Evolutionary conservation across 176 grass and related monocot species (phyloP).

Genomic region (Raddia distichophylla): DNA sequence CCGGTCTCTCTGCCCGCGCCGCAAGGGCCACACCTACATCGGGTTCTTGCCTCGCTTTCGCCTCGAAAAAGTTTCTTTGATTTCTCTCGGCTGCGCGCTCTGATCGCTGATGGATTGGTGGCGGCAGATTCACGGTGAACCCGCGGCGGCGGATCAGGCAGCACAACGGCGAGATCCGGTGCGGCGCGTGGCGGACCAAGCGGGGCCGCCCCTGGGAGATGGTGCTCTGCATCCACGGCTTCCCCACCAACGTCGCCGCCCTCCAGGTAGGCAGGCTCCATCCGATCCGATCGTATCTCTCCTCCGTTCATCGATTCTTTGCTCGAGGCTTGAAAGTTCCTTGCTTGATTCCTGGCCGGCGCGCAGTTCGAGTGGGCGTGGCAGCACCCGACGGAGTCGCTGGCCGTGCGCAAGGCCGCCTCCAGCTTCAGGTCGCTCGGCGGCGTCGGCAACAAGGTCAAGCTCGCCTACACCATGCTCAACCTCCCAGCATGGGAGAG

Average conservation of each 20-base stretch:
- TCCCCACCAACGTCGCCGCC: slow-evolving; percentile 81
- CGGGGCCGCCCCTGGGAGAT: slow-evolving; percentile 91
- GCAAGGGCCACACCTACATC: slow-evolving; percentile 79
- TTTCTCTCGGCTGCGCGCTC: background rate
- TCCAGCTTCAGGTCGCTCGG: slow-evolving; percentile 78
- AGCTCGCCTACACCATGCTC: slow-evolving; percentile 90
- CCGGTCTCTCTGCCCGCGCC: slow-evolving; percentile 68
- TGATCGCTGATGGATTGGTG: background rate
- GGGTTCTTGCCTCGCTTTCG: slow-evolving; percentile 44
- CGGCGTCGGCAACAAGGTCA: slow-evolving; percentile 85
- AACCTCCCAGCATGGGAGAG: slow-evolving; percentile 85
- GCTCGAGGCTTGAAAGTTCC: background rate
- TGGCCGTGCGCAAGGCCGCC: slow-evolving; percentile 85
- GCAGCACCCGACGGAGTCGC: slow-evolving; percentile 84
- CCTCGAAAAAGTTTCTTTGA: background rate
- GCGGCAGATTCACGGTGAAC: slow-evolving; percentile 79
- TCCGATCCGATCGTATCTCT: background rate
- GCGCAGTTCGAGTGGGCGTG: slow-evolving; percentile 98
- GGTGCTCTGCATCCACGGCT: slow-evolving; percentile 90
- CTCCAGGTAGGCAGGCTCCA: slow-evolving; percentile 58
- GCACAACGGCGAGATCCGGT: slow-evolving; percentile 90
- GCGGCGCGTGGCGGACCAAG: slow-evolving; percentile 71
- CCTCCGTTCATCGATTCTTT: background rate
- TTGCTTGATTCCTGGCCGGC: slow-evolving; percentile 5
- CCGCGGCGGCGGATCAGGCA: slow-evolving; percentile 85